phyloP scores from a whole-genome alignment of 768 basidiomycete genomes.

The Pisolithus microcarpus region DNA sequence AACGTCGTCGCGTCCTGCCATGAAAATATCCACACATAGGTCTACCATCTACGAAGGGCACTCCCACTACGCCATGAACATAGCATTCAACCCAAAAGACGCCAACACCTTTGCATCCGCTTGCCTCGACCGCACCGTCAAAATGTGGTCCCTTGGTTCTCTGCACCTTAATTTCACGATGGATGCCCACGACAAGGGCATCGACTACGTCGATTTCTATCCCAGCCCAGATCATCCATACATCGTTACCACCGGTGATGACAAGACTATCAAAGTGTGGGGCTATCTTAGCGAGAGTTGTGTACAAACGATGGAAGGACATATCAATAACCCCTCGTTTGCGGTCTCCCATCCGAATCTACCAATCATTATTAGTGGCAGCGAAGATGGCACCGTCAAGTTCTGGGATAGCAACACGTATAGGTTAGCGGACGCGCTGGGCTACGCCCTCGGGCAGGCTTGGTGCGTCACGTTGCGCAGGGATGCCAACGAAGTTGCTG shows the following conservation, averaged over 20 bases:
- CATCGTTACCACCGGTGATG: constrained; percentile 92
- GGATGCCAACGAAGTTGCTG: constrained; percentile 85
- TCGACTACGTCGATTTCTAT: constrained; percentile 99
- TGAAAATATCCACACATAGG: constrained; percentile 34
- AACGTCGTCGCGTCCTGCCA: constrained; percentile 2
- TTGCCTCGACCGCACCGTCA: constrained; percentile 96
- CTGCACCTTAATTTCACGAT: constrained; percentile 87
- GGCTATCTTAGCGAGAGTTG: constrained; percentile 98
- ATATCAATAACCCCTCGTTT: constrained; percentile 96
- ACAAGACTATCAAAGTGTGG: constrained; percentile 98
- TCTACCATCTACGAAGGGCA: constrained; percentile 77
- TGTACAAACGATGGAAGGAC: constrained; percentile 95
- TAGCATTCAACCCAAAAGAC: constrained; percentile 96
- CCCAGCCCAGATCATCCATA: constrained; percentile 97
- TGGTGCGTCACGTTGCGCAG: constrained; percentile 88
- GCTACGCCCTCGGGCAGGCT: constrained; percentile 89
- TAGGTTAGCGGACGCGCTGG: constrained; percentile 90
- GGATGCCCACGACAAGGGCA: constrained; percentile 98
- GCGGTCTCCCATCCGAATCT: constrained; percentile 94
- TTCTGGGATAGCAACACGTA: constrained; percentile 98
- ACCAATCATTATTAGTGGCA: constrained; percentile 88
- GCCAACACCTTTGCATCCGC: constrained; percentile 95
- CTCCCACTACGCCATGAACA: constrained; percentile 98
- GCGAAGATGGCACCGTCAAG: constrained; percentile 95
- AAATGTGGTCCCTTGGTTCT: constrained; percentile 93